These are phyloP conservation scores for Boletus rubropictus DNA, from an alignment of 768 basidiomycete genomes.

Conservation along the genomic window DNA sequence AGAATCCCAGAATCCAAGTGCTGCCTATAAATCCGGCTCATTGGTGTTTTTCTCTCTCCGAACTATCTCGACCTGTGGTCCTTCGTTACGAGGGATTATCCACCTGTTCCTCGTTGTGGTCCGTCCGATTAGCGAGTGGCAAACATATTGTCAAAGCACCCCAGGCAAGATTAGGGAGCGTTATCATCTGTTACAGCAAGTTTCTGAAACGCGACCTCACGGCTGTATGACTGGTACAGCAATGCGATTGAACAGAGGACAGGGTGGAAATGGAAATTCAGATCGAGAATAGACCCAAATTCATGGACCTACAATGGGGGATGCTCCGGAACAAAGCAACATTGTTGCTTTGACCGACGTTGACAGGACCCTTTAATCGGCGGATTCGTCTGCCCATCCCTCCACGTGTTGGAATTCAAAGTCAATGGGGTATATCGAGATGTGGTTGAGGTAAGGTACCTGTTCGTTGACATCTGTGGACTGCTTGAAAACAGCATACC, in stretches of 20 bases:
- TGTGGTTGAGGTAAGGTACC: not conserved
- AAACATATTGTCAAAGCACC: slow-evolving; percentile 1
- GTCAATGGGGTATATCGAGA: not conserved
- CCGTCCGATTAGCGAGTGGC: not conserved
- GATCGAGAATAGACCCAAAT: not conserved
- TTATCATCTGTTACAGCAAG: not conserved
- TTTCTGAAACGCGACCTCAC: not conserved
- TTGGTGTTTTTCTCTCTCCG: too few relatives aligned
- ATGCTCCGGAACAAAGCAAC: slow-evolving; percentile 3
- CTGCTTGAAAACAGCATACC: not conserved
- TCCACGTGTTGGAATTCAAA: not conserved
- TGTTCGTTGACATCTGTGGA: not conserved
- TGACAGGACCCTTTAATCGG: not conserved
- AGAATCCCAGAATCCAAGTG: too few relatives aligned
- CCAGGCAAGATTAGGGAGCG: not conserved
- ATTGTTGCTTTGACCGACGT: not conserved
- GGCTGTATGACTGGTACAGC: not conserved
- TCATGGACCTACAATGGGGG: slow-evolving; percentile 2
- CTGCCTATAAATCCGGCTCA: too few relatives aligned
- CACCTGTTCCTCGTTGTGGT: too few relatives aligned
- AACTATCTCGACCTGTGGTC: too few relatives aligned
- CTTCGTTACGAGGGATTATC: too few relatives aligned
- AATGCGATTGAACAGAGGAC: not conserved
- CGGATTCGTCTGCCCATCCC: not conserved
- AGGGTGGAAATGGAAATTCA: not conserved